Evolutionary conservation across 1,139 yeast species (phyloP).

Genomic region (Blastobotrys ciferrii): DNA sequence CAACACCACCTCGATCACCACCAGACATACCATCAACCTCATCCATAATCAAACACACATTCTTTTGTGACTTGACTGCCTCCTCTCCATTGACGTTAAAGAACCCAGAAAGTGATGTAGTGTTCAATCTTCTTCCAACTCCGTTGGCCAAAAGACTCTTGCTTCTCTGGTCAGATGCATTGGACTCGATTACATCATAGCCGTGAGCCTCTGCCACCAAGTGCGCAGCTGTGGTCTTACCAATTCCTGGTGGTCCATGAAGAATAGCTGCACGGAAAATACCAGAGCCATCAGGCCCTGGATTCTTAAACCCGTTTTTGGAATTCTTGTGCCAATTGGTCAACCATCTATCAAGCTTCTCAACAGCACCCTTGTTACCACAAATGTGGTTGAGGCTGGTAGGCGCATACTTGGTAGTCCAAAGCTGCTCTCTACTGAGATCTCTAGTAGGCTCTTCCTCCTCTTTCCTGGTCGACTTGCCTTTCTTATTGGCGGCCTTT

Average conservation of each 20-base stretch:
- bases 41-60: conserved; percentile 89
- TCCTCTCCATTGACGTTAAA: conserved; percentile 43
- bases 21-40: conserved; percentile 99
- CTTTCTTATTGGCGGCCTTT: conserved; percentile 4
- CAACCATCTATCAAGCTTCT: conserved; percentile 69
- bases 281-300: conserved; percentile 57
- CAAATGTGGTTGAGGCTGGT: conserved; percentile 69
- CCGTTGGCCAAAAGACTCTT: conserved; percentile 68
- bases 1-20: conserved; percentile 98
- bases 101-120: conserved; percentile 80
- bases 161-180: conserved; percentile 92
- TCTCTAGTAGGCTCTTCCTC: conserved; percentile 5
- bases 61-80: conserved; percentile 40
- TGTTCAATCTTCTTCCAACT: conserved; percentile 69
- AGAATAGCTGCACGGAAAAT: conserved; percentile 77
- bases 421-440: conserved; percentile 42
- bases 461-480: not conserved
- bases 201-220: conserved; percentile 78
- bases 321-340: conserved; percentile 67
- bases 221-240: conserved; percentile 94
- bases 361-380: conserved; percentile 82
- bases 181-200: conserved; percentile 77
- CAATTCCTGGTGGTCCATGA: conserved; percentile 94
- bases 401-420: conserved; percentile 97
- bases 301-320: conserved; percentile 52